A percentile compares a stretch with the other conserved stretches of the same genome.
These are phyloP conservation scores for Cytospora piceae DNA, from an alignment of 2,329 filamentous ascomycete species.

Conservation along the genomic window DNA sequence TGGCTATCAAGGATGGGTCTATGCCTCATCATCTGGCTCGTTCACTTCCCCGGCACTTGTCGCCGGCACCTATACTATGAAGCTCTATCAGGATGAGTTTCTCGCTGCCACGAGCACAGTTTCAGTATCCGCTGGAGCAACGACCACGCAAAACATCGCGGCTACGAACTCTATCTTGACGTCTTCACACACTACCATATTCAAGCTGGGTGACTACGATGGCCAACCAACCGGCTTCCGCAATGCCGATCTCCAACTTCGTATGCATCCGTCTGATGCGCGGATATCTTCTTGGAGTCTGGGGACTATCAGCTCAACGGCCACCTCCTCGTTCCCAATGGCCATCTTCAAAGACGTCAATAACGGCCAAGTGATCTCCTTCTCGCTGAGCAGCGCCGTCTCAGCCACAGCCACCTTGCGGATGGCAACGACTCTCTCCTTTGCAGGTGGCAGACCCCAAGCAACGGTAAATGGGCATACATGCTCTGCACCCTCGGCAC, in stretches of 20 bases:
- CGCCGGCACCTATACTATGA: slow-evolving; percentile 63
- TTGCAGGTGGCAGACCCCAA: slow-evolving; percentile 61
- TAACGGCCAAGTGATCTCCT: slow-evolving; percentile 62
- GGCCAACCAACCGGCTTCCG: slow-evolving; percentile 66
- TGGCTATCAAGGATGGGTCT: slow-evolving; percentile 61
- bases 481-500: slow-evolving; percentile 53
- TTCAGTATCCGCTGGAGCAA: slow-evolving; percentile 54
- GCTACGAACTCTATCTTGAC: slow-evolving; percentile 50
- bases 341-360: slow-evolving; percentile 66
- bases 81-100: slow-evolving; percentile 62
- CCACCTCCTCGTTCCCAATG: slow-evolving; percentile 63
- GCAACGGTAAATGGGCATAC: slow-evolving; percentile 60
- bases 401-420: slow-evolving; percentile 60
- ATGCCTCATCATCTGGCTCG: slow-evolving; percentile 48
- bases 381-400: slow-evolving; percentile 56
- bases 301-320: slow-evolving; percentile 59
- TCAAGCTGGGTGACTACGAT: slow-evolving; percentile 68
- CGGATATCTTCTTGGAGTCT: slow-evolving; percentile 66
- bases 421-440: slow-evolving; percentile 67
- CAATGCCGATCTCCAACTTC: slow-evolving; percentile 68
- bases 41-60: slow-evolving; percentile 64
- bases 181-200: slow-evolving; percentile 57
- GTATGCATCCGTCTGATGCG: slow-evolving; percentile 69
- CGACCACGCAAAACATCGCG: slow-evolving; percentile 55
- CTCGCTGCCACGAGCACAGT: slow-evolving; percentile 55